Base-by-base conservation (phyloP, 2,329 filamentous ascomycete genomes). In the Diaporthe sp. region DNA sequence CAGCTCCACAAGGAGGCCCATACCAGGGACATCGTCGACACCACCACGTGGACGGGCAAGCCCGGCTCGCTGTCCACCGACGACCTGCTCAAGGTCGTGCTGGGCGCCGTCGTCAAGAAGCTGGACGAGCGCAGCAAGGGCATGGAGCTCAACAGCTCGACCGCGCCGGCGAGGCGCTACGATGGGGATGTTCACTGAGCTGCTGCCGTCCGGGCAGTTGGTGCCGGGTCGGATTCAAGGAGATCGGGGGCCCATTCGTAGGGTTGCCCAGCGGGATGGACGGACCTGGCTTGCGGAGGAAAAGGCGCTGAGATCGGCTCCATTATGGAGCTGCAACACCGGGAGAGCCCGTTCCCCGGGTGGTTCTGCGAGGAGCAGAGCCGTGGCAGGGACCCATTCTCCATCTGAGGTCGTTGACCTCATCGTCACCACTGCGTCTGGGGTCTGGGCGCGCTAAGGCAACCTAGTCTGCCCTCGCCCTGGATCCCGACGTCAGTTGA, bases 101-200 rank as follows among this genome's bases (percentile, higher is more conserved):
- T 78, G 5, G 77, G 79, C 60, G 77, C 76, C 4, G 77, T 77
- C 35, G 75, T 77, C 42, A 78, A 78, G 77, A 77, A 77, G 74
- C 72, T 77, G 66, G 77, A 78, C 55, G 71, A 76, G 75, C 72
- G 76, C 33, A 78, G 72, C 64, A 47, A 70, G 25, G 74, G 75
- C 33, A 33, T 77, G 73, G 67, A 74, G 38, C 50, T 76, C 72
- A 71, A 72, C 68, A 74, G 61, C 55, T n/a, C n/a, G n/a, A 30
- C 68, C 12, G 33, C 50, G 22, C 72, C 75, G 3, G 69, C 54
- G 8, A 64, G n/a, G 69, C 75, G 75, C 19, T 67, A 67, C n/a
- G 72, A 76, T 2, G 68, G 72, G 33, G 61, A 69, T 25, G 40
- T 42, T 40, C 19, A 66, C 22, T 73, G 52, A 54, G 72, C 28